Evolutionary conservation across 176 grass and related monocot genomes (phyloP).

Genomic region (Eragrostis curvula): DNA sequence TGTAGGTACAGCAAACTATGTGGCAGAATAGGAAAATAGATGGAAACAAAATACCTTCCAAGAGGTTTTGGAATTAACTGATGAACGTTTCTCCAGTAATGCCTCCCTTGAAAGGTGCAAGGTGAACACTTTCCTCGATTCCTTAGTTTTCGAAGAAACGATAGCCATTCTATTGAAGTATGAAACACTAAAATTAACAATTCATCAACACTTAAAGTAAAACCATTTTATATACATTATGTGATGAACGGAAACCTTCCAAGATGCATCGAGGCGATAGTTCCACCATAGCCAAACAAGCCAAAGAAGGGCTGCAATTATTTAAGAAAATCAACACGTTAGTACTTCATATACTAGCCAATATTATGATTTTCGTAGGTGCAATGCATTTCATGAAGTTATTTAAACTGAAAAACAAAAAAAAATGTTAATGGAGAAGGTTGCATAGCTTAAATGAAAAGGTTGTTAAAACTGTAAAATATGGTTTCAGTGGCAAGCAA

Average conservation of each 20-base stretch:
- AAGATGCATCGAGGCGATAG: conserved; percentile 60
- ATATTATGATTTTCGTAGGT: not conserved
- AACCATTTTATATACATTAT: not conserved
- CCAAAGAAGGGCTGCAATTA: conserved; percentile 62
- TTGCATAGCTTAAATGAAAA: conserved; percentile 9
- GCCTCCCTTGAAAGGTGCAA: conserved; percentile 57
- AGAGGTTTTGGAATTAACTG: conserved; percentile 11
- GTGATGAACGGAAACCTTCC: conserved; percentile 48
- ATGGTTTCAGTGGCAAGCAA: not conserved
- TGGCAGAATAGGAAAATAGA: conserved; percentile 1
- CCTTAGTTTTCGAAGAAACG: conserved; percentile 61
- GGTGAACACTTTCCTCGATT: conserved; percentile 54
- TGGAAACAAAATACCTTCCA: conserved; percentile 48
- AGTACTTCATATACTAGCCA: not conserved
- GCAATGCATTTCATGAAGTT: not conserved
- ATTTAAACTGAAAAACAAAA: not conserved
- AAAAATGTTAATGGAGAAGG: not conserved
- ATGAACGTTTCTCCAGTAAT: conserved; percentile 37
- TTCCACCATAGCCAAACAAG: conserved; percentile 68
- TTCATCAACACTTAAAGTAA: conserved; percentile 9
- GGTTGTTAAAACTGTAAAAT: conserved; percentile 19
- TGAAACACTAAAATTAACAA: not conserved
- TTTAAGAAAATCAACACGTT: conserved; percentile 7
- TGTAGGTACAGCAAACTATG: conserved; percentile 5
- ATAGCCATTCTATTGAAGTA: conserved; percentile 35